Base-by-base conservation (phyloP, 2,329 filamentous ascomycete genomes). In the Fusarium praegraminearum region DNA sequence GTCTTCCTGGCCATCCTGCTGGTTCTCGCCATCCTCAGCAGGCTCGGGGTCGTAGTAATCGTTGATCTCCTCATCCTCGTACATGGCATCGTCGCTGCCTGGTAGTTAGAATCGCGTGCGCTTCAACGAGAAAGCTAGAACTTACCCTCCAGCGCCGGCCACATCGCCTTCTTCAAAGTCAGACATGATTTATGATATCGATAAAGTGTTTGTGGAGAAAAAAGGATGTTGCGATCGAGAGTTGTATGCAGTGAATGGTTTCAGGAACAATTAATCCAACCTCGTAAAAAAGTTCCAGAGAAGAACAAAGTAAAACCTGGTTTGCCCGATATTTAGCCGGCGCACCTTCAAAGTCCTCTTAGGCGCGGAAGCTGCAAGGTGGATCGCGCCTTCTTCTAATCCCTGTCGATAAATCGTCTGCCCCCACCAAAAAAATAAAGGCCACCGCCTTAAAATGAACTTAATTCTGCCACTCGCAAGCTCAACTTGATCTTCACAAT, bases 91-190 rank as follows among this genome's bases (percentile, higher is more conserved):
- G 76, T 91, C 90, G 73, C 89, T 91, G 75, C 73, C 72, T 67
- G 80, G 73, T 69, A 69, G 67, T 71, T 62, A 70, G 58, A 62
- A 58, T 55, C 65, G 68, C 60, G 60, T 60, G 63, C 56, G 59
- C 28, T 41, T 60, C 24, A 13, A 36, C 30, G 12, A 26, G 41
- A 43, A 36, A 16, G 44, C 35, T 26, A 57, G 36, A 56, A 81
- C 86, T 83, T 81, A 89, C 87, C 82, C 85, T 73, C 83, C 85
- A 72, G 84, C 86, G 73, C 84, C 86, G 68, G 83, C 87, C 71
- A 83, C 84, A 76, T 89, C 88, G 73, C 91, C 87, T 76, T 90
- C 88, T 73, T 89, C 90, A 82, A 90, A 90, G 82, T 93, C 91
- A 80, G 91, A 93, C 91, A 93, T 93, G 22, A 61, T 81, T 61